Conservation (phyloP, 805 yeast genomes). For the Saccharomycodes ludwigii region DNA sequence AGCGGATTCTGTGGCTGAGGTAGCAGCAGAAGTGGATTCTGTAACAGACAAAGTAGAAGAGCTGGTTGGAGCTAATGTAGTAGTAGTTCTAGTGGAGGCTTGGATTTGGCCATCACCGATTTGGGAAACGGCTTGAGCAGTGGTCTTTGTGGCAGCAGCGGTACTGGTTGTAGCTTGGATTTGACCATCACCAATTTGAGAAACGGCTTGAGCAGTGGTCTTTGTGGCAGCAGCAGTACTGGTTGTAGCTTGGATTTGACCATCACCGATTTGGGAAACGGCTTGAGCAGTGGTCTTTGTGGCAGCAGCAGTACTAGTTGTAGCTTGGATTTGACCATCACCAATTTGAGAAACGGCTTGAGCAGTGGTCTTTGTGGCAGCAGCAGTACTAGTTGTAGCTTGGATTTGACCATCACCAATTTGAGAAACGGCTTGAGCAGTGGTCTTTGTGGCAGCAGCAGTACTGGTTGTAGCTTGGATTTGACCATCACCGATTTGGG, state of each 20-base stretch:
- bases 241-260: conserved; percentile 12
- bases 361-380: too few relatives aligned
- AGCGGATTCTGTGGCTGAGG: conserved; percentile 13
- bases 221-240: conserved; percentile 25
- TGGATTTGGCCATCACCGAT: conserved; percentile 26
- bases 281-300: conserved; percentile 22
- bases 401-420: conserved; percentile 26
- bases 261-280: conserved; percentile 23
- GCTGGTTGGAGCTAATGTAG: conserved; percentile 18
- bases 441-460: conserved; percentile 27
- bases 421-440: conserved; percentile 25
- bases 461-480: conserved; percentile 21
- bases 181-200: conserved; percentile 38
- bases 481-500: conserved; percentile 47
- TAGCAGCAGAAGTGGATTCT: conserved; percentile 17
- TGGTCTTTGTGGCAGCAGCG: conserved; percentile 13
- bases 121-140: conserved; percentile 11
- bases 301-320: conserved; percentile 13
- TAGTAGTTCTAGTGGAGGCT: conserved; percentile 13
- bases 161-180: conserved; percentile 24
- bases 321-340: conserved; percentile 25
- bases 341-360: too few relatives aligned
- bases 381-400: conserved; percentile 20
- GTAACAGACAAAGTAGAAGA: conserved; percentile 16
- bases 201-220: conserved; percentile 21